Percentiles rank a stretch among this genome's conserved stretches.
These are phyloP conservation scores for Cyclanthera cordifolia DNA, from an alignment of 306 rosid species.

Conservation along the genomic window DNA sequence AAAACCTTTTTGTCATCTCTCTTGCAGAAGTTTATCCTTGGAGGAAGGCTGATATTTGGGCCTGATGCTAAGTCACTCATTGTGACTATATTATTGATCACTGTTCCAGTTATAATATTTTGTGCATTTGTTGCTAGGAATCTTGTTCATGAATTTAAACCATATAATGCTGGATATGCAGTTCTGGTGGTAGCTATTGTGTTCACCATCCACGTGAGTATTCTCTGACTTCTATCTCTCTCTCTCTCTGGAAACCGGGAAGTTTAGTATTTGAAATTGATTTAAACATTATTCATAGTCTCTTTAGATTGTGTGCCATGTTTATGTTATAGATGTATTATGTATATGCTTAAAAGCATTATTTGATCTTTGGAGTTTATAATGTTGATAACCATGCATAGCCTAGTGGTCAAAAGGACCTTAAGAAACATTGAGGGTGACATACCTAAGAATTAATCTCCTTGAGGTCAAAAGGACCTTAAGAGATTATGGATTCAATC, in stretches of 20 bases:
- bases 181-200: conserved; percentile 55
- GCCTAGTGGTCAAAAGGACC: no score
- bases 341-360: neutral
- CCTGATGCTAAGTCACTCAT: conserved; percentile 77
- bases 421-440: no score
- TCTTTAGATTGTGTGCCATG: neutral
- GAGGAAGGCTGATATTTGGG: conserved; percentile 86
- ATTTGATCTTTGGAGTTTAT: neutral
- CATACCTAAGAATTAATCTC: no score
- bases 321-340: neutral
- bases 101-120: conserved; percentile 60
- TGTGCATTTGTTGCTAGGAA: conserved; percentile 75
- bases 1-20: neutral
- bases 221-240: conserved; percentile 5
- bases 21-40: conserved; percentile 73
- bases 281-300: neutral
- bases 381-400: neutral
- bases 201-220: conserved; percentile 62
- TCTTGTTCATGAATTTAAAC: conserved; percentile 62
- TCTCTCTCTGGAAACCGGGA: no score
- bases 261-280: neutral
- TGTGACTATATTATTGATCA: conserved; percentile 57
- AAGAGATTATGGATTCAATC: no score
- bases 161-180: conserved; percentile 59
- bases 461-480: no score